These are phyloP conservation scores for Pleurotus cornucopiae DNA, from an alignment of 768 basidiomycete genomes.

Conservation along the genomic window DNA sequence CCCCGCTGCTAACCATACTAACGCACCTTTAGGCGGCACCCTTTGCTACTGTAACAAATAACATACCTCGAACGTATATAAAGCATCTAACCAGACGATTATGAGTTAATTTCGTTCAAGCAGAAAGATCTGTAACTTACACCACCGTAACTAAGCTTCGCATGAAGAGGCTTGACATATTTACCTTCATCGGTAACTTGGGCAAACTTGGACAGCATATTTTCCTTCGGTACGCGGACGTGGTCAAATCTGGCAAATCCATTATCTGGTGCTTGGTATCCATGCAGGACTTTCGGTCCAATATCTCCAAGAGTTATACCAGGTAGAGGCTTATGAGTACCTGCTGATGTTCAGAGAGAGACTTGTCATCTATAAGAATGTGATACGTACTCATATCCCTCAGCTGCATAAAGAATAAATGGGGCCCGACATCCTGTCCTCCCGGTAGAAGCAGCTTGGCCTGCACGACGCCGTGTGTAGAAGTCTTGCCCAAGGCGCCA, in stretches of 20 bases:
- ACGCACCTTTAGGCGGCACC: neutral
- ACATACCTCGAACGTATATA: slow-evolving; percentile 64
- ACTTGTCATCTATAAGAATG: no score
- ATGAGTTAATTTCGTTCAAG: neutral
- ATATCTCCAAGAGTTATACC: slow-evolving; percentile 70
- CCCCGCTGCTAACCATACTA: slow-evolving; percentile 63
- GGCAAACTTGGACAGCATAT: slow-evolving; percentile 77
- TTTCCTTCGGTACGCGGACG: slow-evolving; percentile 60
- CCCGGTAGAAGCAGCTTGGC: slow-evolving; percentile 66
- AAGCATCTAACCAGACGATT: slow-evolving; percentile 48
- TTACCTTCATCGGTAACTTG: slow-evolving; percentile 59
- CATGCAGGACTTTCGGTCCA: slow-evolving; percentile 59
- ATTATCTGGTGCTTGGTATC: slow-evolving; percentile 51
- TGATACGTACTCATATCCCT: slow-evolving; percentile 50
- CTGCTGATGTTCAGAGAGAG: slow-evolving; percentile 25
- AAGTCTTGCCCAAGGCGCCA: slow-evolving; percentile 65
- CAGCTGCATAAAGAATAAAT: slow-evolving; percentile 72
- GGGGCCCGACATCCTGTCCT: slow-evolving; percentile 62
- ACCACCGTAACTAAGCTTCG: slow-evolving; percentile 73
- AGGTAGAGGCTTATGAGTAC: slow-evolving; percentile 55
- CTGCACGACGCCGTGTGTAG: slow-evolving; percentile 74
- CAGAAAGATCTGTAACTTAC: slow-evolving; percentile 33
- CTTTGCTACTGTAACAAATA: neutral
- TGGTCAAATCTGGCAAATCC: slow-evolving; percentile 66
- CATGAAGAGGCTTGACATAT: slow-evolving; percentile 66